Percentiles rank a stretch among this genome's conserved stretches.
Evolutionary conservation across 192 early-diverging fungal genomes (phyloP).

Genomic region (Lobosporangium transversale): DNA sequence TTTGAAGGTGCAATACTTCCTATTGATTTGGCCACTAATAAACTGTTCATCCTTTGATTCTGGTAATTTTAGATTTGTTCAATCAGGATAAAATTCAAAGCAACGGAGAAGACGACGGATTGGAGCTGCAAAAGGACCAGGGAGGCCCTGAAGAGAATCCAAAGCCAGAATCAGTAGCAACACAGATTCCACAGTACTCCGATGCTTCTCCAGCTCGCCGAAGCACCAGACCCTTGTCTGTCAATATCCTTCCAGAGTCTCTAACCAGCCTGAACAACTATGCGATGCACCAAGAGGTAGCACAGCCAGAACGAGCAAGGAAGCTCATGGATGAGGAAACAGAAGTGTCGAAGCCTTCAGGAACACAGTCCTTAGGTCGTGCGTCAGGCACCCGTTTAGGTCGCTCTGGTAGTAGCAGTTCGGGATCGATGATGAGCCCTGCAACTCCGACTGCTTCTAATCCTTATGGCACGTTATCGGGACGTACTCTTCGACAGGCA

Average conservation of each 20-base stretch:
- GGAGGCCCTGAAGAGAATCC: neutral
- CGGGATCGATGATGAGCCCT: conserved; percentile 9
- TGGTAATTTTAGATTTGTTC: conserved; percentile 9
- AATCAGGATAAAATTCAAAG: neutral
- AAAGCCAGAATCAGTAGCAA: neutral
- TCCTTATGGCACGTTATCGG: conserved; percentile 20
- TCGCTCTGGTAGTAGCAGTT: conserved; percentile 26
- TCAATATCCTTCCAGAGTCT: conserved; percentile 47
- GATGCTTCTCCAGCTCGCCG: neutral
- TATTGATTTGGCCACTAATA: neutral
- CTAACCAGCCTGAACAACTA: conserved; percentile 41
- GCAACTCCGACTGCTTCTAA: conserved; percentile 30
- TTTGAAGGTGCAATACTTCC: neutral
- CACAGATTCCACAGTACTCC: neutral
- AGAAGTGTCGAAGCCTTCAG: conserved; percentile 7
- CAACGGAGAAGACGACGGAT: neutral
- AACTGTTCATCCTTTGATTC: neutral
- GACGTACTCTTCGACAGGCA: conserved; percentile 5
- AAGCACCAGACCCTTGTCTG: conserved; percentile 12
- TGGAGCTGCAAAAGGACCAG: too few species aligned
- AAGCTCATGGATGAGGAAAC: conserved; percentile 28
- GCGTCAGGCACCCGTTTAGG: conserved; percentile 8
- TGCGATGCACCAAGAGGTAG: conserved; percentile 12
- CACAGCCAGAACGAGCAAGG: conserved; percentile 16
- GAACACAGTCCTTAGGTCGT: conserved; percentile 20